Conservation (phyloP, 306 rosid genomes). For the Glycine latifolia region DNA sequence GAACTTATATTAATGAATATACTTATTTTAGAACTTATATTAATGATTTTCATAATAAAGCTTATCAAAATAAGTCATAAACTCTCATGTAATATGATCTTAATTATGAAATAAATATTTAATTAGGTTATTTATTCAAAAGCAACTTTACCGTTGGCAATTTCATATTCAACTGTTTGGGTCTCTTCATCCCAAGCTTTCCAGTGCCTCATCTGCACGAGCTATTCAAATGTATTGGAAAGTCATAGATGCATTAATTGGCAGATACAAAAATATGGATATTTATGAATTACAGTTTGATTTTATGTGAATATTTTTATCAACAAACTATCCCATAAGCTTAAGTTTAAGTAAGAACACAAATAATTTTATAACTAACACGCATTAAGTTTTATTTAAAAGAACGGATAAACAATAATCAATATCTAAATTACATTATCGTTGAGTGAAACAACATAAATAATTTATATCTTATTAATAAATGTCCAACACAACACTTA, state of each 20-base stretch:
- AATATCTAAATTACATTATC: too few relatives aligned
- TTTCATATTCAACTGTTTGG: slow-evolving; percentile 32
- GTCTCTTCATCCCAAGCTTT: slow-evolving; percentile 34
- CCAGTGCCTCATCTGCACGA: slow-evolving; percentile 34
- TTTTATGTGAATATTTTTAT: not conserved
- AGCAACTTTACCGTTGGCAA: slow-evolving; percentile 29
- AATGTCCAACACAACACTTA: too few relatives aligned
- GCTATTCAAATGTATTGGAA: not conserved
- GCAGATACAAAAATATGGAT: not conserved
- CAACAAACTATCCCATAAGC: not conserved
- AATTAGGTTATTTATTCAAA: not conserved
- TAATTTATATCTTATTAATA: too few relatives aligned
- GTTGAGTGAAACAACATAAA: too few relatives aligned
- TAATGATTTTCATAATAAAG: not conserved
- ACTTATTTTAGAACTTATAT: too few relatives aligned
- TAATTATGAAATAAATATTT: not conserved
- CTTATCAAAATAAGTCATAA: not conserved
- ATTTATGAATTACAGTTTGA: not conserved
- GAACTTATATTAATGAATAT: too few relatives aligned
- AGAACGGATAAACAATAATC: too few relatives aligned
- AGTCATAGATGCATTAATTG: not conserved
- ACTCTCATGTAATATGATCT: not conserved
- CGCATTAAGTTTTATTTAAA: not conserved
- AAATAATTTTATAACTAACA: not conserved
- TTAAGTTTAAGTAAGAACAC: not conserved